These are phyloP conservation scores for Saccharomyces pastorianus DNA, from an alignment of 1,139 yeast genomes.

Conservation along the genomic window DNA sequence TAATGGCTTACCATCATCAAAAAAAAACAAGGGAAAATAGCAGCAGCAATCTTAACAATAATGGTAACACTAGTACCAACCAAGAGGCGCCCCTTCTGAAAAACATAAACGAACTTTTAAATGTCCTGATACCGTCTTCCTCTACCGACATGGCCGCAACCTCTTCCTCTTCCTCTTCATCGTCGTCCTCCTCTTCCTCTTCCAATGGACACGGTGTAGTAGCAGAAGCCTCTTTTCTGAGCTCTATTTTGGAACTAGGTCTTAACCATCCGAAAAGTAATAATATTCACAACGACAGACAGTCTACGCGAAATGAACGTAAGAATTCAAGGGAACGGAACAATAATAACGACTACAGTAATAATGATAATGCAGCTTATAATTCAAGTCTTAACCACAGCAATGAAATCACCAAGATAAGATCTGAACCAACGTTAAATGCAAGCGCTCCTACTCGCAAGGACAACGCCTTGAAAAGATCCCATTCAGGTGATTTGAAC, in stretches of 20 bases:
- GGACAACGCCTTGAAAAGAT: not conserved
- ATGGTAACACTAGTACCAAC: not conserved
- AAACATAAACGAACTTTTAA: not conserved
- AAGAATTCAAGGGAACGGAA: not conserved
- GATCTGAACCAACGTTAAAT: not conserved
- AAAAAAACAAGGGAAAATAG: slow-evolving; percentile 11
- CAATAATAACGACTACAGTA: not conserved
- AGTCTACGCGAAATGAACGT: not conserved
- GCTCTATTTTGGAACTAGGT: not conserved
- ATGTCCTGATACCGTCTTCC: not conserved
- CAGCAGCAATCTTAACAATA: not conserved
- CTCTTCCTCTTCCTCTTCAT: not conserved
- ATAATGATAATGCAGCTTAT: too few relatives aligned
- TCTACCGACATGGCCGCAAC: not conserved
- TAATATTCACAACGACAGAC: not conserved
- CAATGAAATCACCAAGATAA: not conserved
- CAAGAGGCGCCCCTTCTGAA: slow-evolving; percentile 1
- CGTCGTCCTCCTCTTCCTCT: not conserved
- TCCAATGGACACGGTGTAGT: not conserved
- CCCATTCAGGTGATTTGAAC: not conserved
- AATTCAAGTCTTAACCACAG: not conserved
- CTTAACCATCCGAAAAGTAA: not conserved
- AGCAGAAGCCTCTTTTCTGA: not conserved
- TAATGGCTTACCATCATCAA: slow-evolving; percentile 60
- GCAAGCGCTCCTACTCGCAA: not conserved